Conservation (phyloP, 2,329 filamentous ascomycete species). For the Trichoderma cornu-damae region DNA sequence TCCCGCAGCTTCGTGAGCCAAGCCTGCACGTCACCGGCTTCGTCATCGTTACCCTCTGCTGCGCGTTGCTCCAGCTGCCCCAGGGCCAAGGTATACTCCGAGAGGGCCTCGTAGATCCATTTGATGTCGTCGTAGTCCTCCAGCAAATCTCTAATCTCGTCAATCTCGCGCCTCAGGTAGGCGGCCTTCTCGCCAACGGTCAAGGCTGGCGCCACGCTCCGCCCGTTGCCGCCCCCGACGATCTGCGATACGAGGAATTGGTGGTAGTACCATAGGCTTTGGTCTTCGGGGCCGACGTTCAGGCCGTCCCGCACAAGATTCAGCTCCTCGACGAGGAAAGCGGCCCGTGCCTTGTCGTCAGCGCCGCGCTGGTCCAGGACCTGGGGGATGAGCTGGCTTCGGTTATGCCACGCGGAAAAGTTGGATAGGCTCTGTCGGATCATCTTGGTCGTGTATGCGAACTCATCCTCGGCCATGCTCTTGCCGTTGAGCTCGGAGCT, state of each 20-base stretch:
- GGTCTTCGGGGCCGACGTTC: conserved; percentile 86
- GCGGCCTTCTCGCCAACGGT: conserved; percentile 54
- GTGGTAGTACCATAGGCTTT: conserved; percentile 96
- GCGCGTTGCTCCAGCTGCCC: conserved; percentile 48
- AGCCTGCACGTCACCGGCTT: conserved; percentile 42
- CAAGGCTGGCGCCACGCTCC: conserved; percentile 43
- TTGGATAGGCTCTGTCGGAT: conserved; percentile 82
- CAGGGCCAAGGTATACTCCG: conserved; percentile 65
- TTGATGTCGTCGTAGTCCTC: conserved; percentile 59
- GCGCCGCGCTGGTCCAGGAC: conserved; percentile 67
- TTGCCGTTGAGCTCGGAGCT: conserved; percentile 45
- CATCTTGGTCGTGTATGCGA: conserved; percentile 87
- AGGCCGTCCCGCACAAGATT: conserved; percentile 69
- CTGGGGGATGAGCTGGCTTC: conserved; percentile 74
- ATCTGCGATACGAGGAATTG: conserved; percentile 71
- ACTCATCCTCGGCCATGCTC: conserved; percentile 73
- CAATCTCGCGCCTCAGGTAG: conserved; percentile 66
- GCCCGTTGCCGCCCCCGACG: conserved; percentile 36
- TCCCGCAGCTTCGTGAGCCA: conserved; percentile 63
- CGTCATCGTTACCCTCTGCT: conserved; percentile 39
- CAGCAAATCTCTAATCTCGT: conserved; percentile 63
- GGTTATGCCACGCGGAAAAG: conserved; percentile 94
- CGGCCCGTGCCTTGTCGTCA: conserved; percentile 55
- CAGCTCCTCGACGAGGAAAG: conserved; percentile 75
- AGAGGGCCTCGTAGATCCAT: conserved; percentile 82